Percentiles rank a stretch among this genome's conserved stretches.
phyloP scores from a whole-genome alignment of 371 early-diverging fungal species.

The Cladochytrium tenue region DNA sequence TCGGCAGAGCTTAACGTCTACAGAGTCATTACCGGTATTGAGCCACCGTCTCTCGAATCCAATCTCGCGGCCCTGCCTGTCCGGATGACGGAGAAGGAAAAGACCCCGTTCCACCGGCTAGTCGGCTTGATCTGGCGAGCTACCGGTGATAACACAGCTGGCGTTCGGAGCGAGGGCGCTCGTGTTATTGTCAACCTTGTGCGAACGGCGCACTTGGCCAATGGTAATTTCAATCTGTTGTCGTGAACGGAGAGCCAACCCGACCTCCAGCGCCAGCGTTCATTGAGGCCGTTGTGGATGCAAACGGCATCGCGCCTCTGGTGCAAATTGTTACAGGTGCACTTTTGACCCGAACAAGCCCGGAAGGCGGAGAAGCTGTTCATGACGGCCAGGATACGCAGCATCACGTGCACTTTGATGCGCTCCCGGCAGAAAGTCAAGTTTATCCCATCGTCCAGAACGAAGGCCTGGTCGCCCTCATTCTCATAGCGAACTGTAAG shows the following conservation, averaged over 20 bases:
- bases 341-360: conserved; percentile 33
- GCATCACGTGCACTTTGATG: conserved; percentile 55
- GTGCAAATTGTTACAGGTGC: conserved; percentile 54
- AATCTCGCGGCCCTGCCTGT: conserved; percentile 23
- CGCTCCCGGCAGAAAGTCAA: conserved; percentile 40
- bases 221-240: conserved; percentile 24
- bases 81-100: neutral
- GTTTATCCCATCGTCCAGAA: conserved; percentile 55
- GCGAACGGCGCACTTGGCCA: conserved; percentile 29
- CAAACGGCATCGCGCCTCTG: conserved; percentile 40
- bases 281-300: conserved; percentile 35
- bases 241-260: neutral
- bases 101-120: conserved; percentile 40
- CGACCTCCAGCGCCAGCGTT: conserved; percentile 18
- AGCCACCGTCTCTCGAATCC: conserved; percentile 27
- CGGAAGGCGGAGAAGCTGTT: conserved; percentile 55
- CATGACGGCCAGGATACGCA: conserved; percentile 52
- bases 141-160: conserved; percentile 50
- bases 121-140: conserved; percentile 44
- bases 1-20: conserved; percentile 47
- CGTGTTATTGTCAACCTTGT: conserved; percentile 48
- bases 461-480: conserved; percentile 48
- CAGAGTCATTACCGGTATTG: conserved; percentile 44
- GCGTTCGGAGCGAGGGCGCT: conserved; percentile 53
- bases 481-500: conserved; percentile 33